Base-by-base conservation (phyloP, 2,329 filamentous ascomycete genomes). In the Fusarium sp. region DNA sequence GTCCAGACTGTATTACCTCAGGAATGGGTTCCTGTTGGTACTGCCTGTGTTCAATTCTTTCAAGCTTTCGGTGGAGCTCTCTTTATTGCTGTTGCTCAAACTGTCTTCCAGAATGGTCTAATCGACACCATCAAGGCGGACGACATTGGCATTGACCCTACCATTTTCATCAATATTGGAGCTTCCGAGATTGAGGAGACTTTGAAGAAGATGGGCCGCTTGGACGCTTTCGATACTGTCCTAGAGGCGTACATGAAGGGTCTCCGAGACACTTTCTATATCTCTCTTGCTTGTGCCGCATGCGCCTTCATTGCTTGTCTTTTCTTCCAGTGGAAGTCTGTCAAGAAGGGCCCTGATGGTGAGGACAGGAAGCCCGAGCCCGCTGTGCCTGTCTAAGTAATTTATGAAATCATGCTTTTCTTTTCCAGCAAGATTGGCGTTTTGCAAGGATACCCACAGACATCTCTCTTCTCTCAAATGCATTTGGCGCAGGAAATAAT, bases 41-140 rank as follows among this genome's bases (percentile, higher is more conserved):
- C 83, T 7, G 84, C 85, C 7, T 84, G 80, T 51, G 81, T 87
- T 2, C 82, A 85, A 36, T 91, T 92, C 78, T 89, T 88, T 79
- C 88, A 92, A 74, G 84, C 84, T 3, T 82, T 93, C 5, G 90
- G 90, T 40, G 90, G 90, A 5, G 88, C 91, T 3, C 78, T 93
- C 24, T 87, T 88, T 69, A 86, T 93, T 48, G 86, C 87, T 7
- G 87, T 91, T 11, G 87, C 87, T 0, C 88, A 93, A 76, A 88
- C 89, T 20, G 84, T 92, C 45, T 92, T 93, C 80, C 86, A 88
- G 66, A 91, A 92, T 72, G 87, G 85, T 1, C 80, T 93, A 18
- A 80, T 88, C 45, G 76, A 82, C 5, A 82, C 86, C 36, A 80
- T 93, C 5, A 67, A 74, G n/a, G 60, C 72, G 3, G 75, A 82